phyloP scores from a whole-genome alignment of 2,329 filamentous ascomycete genomes.

The Aspergillus calidoustus region DNA sequence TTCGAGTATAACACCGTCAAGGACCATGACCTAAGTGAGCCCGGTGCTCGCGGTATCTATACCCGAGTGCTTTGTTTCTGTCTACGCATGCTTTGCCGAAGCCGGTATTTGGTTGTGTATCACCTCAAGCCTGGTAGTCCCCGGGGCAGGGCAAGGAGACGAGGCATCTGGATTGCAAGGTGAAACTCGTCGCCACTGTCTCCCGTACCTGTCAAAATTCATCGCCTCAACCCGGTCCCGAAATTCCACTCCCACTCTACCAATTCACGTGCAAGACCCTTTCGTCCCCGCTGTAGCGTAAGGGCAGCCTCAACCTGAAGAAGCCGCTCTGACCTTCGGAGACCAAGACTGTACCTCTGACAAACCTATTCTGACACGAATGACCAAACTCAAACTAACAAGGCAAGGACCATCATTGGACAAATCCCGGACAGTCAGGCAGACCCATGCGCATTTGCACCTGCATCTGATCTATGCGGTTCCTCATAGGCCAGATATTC shows the following conservation, averaged over 20 bases:
- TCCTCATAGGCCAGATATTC: neutral
- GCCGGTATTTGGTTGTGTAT: neutral
- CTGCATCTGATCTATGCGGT: neutral
- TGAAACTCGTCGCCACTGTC: neutral
- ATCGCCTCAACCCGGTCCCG: neutral
- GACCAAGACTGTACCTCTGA: neutral
- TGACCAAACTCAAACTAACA: no score
- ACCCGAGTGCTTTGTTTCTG: neutral
- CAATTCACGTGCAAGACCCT: neutral
- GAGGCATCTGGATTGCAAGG: neutral
- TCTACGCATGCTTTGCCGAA: neutral
- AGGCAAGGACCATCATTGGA: neutral
- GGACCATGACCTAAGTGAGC: no score
- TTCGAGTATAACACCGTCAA: neutral
- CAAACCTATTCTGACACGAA: neutral
- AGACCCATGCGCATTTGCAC: neutral
- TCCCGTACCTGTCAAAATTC: no score
- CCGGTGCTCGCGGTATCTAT: neutral
- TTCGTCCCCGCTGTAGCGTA: neutral
- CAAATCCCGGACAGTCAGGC: neutral
- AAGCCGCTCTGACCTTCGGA: neutral
- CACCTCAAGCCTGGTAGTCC: neutral
- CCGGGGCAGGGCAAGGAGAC: neutral
- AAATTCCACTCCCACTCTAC: neutral
- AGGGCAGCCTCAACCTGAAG: neutral